A percentile compares a stretch with the other conserved stretches of the same genome.
phyloP scores from a whole-genome alignment of 1,284 basidiomycete species.

The Agroathelia rolfsii region DNA sequence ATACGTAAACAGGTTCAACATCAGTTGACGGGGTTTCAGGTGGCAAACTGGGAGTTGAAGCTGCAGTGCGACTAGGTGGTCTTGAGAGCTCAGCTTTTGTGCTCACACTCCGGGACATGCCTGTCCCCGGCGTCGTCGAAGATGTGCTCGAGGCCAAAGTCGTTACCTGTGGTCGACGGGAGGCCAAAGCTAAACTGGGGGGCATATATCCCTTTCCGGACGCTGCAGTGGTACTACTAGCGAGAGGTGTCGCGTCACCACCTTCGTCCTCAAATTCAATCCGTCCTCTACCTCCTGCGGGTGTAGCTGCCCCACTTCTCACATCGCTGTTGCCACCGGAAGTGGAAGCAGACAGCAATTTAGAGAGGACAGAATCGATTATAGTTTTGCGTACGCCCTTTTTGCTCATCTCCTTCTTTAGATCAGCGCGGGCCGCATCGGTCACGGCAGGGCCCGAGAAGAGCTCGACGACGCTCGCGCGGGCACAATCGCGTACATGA shows the following conservation, averaged over 20 bases:
- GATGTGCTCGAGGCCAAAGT: conserved; percentile 13
- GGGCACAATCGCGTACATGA: conserved; percentile 79
- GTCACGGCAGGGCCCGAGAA: conserved; percentile 77
- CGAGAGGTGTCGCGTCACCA: conserved; percentile 16
- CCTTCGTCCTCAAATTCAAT: conserved; percentile 60
- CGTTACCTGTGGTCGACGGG: conserved; percentile 32
- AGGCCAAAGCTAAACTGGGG: conserved; percentile 57
- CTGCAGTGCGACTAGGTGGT: conserved; percentile 49
- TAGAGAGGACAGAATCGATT: conserved; percentile 56
- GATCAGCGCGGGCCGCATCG: conserved; percentile 80
- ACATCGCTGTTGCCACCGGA: conserved; percentile 30
- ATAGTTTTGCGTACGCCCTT: conserved; percentile 83
- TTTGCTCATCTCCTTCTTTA: conserved; percentile 86
- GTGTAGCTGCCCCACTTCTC: conserved; percentile 41
- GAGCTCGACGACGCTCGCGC: conserved; percentile 71
- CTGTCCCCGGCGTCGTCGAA: conserved; percentile 29
- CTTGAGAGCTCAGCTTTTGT: conserved; percentile 39
- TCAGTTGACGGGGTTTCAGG: conserved; percentile 35
- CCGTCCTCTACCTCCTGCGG: too few species aligned
- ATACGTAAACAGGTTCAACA: conserved; percentile 63
- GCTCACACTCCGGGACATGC: conserved; percentile 37
- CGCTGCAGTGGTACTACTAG: too few species aligned
- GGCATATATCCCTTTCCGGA: conserved; percentile 56
- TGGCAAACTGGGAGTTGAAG: conserved; percentile 31
- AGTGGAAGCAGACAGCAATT: conserved; percentile 38